These are phyloP conservation scores for Periglandula ipomoeae DNA, from an alignment of 2,329 filamentous ascomycete genomes.

Conservation along the genomic window DNA sequence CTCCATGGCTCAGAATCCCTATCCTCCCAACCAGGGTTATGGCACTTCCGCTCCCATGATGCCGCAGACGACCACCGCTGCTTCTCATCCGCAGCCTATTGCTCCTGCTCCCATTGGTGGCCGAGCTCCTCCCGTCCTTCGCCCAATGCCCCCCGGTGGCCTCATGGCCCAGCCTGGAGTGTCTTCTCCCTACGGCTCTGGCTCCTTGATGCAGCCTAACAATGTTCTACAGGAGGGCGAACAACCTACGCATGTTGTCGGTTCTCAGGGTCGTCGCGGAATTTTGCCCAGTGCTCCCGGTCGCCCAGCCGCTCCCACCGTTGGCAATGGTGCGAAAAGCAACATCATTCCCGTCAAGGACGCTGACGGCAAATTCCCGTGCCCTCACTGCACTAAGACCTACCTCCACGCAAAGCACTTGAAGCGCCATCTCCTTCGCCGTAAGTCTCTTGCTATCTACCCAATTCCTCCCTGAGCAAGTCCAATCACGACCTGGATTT, in stretches of 20 bases:
- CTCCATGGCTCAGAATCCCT: slow-evolving; percentile 48
- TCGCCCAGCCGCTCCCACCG: slow-evolving; percentile 65
- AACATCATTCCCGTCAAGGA: slow-evolving; percentile 88
- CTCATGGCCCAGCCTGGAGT: slow-evolving; percentile 50
- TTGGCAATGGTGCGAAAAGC: slow-evolving; percentile 64
- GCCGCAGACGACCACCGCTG: slow-evolving; percentile 55
- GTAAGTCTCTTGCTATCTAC: slow-evolving; percentile 53
- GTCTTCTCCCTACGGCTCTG: slow-evolving; percentile 51
- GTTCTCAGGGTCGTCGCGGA: slow-evolving; percentile 84
- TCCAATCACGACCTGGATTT: not conserved
- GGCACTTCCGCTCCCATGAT: slow-evolving; percentile 51
- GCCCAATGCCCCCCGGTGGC: slow-evolving; percentile 62
- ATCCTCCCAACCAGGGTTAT: slow-evolving; percentile 45
- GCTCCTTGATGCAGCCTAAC: slow-evolving; percentile 47
- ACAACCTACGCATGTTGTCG: slow-evolving; percentile 82
- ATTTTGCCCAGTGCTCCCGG: slow-evolving; percentile 88
- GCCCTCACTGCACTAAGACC: slow-evolving; percentile 95
- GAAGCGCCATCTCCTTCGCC: slow-evolving; percentile 89
- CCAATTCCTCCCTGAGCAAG: not conserved
- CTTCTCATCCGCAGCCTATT: slow-evolving; percentile 66
- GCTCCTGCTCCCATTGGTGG: slow-evolving; percentile 58
- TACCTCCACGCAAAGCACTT: slow-evolving; percentile 96
- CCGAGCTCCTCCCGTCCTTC: slow-evolving; percentile 49
- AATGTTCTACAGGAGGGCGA: slow-evolving; percentile 48
- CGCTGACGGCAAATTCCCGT: slow-evolving; percentile 95